Percentiles rank a stretch among this genome's conserved stretches.
Evolutionary conservation across 2,329 filamentous ascomycete genomes (phyloP).

Genomic region (Tolypocladium paradoxum): DNA sequence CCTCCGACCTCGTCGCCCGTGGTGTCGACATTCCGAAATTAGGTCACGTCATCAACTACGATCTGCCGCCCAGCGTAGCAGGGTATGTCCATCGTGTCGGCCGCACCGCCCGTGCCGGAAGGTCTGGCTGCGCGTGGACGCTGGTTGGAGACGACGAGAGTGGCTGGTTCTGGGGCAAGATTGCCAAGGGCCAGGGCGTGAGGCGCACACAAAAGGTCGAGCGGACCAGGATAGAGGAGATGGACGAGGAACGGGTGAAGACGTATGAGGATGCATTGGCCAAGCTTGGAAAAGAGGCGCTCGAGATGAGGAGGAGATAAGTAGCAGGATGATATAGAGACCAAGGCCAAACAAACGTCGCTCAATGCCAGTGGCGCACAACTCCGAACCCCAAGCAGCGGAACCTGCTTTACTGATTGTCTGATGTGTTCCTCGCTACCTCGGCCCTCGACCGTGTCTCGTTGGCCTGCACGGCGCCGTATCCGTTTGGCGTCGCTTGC

Average conservation of each 20-base stretch:
- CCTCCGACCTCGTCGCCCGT: constrained; percentile 85
- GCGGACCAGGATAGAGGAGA: constrained; percentile 35
- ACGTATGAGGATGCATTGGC: constrained; percentile 48
- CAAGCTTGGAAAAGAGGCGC: constrained; percentile 51
- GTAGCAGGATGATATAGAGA: background rate
- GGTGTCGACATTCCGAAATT: constrained; percentile 75
- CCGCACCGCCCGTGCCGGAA: constrained; percentile 75
- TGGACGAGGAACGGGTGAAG: constrained; percentile 34
- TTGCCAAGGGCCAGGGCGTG: constrained; percentile 49
- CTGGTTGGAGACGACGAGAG: constrained; percentile 73
- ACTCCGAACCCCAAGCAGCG: background rate
- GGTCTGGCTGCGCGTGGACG: constrained; percentile 71
- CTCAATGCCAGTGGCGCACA: background rate
- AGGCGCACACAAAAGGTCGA: constrained; percentile 34
- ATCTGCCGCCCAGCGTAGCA: constrained; percentile 69
- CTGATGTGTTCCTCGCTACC: background rate
- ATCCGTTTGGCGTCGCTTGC: background rate
- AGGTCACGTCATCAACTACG: constrained; percentile 86
- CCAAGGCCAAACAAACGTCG: background rate
- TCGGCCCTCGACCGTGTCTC: background rate
- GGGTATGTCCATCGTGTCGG: constrained; percentile 89
- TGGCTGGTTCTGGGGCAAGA: constrained; percentile 83
- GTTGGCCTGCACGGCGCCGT: background rate
- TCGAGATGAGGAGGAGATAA: constrained; percentile 15
- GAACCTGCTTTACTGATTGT: background rate